These are phyloP conservation scores for Botrytis tulipae DNA, from an alignment of 2,329 filamentous ascomycete species.

Conservation along the genomic window DNA sequence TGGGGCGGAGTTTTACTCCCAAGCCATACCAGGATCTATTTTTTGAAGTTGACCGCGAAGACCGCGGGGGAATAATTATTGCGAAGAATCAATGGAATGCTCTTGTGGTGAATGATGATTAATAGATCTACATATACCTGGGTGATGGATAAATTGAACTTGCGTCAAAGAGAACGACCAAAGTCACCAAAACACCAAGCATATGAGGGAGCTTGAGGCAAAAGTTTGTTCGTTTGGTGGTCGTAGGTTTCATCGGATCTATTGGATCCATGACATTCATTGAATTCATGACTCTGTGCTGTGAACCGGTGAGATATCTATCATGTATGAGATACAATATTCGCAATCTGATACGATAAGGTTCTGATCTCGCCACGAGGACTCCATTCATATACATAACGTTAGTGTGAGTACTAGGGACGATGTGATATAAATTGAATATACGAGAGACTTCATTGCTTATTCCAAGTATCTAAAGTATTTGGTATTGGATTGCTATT, in stretches of 20 bases:
- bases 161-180: background rate
- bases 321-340: background rate
- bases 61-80: slow-evolving; percentile 15
- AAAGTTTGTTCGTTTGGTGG: background rate
- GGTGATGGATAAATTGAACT: background rate
- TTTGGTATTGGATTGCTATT: background rate
- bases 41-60: slow-evolving; percentile 20
- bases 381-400: background rate
- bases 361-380: background rate
- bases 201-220: background rate
- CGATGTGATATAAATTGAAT: background rate
- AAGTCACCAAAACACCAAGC: background rate
- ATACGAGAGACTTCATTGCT: background rate
- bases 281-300: background rate
- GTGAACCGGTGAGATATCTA: background rate
- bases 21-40: slow-evolving; percentile 15
- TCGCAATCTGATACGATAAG: background rate
- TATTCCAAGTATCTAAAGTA: background rate
- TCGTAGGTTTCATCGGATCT: background rate
- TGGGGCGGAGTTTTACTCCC: background rate
- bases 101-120: background rate
- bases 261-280: background rate
- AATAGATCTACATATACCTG: background rate
- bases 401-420: background rate
- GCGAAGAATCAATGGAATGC: background rate